phyloP scores from a whole-genome alignment of 169 alveolate genomes.

The Perkinsus olseni region DNA sequence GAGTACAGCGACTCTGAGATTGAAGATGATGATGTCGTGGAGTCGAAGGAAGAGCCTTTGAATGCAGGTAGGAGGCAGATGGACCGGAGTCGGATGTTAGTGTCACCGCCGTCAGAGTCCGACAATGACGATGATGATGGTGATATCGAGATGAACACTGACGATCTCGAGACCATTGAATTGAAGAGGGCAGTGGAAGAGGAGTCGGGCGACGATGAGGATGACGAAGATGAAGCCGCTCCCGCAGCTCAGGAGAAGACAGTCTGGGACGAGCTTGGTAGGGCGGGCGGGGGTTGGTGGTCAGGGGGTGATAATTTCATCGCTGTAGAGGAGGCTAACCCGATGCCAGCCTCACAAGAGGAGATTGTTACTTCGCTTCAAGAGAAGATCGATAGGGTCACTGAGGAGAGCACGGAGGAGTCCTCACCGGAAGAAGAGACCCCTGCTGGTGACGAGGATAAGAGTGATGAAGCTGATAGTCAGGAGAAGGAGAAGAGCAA shows the following conservation, averaged over 20 bases:
- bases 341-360: background rate
- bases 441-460: no score
- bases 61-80: background rate
- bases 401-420: background rate
- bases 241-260: background rate
- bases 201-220: background rate
- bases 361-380: background rate
- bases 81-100: background rate
- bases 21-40: no score
- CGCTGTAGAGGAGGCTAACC: background rate
- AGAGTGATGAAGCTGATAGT: no score
- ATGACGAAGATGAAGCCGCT: no score
- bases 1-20: background rate
- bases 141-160: background rate
- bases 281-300: background rate
- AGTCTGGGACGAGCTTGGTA: background rate
- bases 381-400: background rate
- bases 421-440: background rate
- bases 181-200: background rate
- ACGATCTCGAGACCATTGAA: background rate
- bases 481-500: background rate
- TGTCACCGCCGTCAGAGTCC: background rate
- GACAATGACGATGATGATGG: background rate
- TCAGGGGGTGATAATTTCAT: no score
- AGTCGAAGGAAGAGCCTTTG: no score